Evolutionary conservation across 345 rosid species (phyloP).

Genomic region (Adansonia digitata): DNA sequence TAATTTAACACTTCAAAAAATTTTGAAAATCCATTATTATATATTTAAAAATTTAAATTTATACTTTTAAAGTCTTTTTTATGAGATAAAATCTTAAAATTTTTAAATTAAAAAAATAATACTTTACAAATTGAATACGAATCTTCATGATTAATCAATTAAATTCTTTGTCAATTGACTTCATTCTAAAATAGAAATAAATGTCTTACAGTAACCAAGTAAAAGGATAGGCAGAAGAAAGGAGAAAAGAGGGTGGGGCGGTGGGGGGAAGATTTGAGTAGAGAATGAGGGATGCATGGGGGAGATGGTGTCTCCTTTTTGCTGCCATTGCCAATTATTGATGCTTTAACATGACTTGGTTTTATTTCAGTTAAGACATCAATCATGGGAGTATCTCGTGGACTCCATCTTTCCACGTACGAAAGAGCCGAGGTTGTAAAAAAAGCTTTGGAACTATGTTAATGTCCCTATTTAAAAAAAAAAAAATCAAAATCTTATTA

Average conservation of each 20-base stretch:
- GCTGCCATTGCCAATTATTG: conserved; percentile 41
- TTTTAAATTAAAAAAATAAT: no score
- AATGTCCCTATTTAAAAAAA: conserved; percentile 28
- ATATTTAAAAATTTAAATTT: no score
- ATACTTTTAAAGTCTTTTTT: no score
- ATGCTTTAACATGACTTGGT: conserved; percentile 27
- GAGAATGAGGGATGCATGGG: conserved; percentile 5
- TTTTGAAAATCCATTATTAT: no score
- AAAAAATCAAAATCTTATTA: conserved; percentile 26
- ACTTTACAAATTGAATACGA: no score
- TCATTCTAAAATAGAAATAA: neutral
- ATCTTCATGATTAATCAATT: neutral
- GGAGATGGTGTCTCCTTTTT: conserved; percentile 8
- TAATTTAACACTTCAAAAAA: no score
- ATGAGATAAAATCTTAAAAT: no score
- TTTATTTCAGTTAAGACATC: conserved; percentile 45
- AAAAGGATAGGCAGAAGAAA: neutral
- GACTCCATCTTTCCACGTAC: conserved; percentile 72
- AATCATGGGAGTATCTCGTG: conserved; percentile 51
- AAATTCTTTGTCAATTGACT: neutral
- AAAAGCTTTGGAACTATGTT: conserved; percentile 34
- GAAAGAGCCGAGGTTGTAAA: conserved; percentile 39
- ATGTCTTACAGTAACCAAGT: neutral
- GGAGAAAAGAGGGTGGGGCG: no score
- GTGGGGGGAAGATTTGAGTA: neutral